These are phyloP conservation scores for Xylaria sp. DNA, from an alignment of 2,329 filamentous ascomycete species.

Conservation along the genomic window DNA sequence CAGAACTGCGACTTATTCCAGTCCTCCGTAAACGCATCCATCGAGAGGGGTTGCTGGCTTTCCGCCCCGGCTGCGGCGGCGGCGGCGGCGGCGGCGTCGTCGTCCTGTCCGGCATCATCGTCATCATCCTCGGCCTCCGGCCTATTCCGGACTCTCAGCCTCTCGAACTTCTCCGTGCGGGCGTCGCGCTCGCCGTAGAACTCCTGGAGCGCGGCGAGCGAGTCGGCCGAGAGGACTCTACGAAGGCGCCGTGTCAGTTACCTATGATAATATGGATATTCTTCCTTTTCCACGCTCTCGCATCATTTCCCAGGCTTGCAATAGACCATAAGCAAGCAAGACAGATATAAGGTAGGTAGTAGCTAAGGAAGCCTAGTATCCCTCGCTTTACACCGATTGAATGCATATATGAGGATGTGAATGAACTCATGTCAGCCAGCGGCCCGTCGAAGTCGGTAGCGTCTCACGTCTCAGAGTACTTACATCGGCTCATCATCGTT, in stretches of 20 bases:
- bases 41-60: constrained; percentile 47
- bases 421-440: no score
- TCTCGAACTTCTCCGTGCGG: constrained; percentile 67
- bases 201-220: constrained; percentile 69
- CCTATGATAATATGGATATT: neutral
- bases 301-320: neutral
- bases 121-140: constrained; percentile 59
- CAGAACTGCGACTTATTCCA: constrained; percentile 87
- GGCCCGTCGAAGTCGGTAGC: no score
- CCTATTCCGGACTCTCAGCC: constrained; percentile 65
- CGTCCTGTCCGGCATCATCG: constrained; percentile 33
- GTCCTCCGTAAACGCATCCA: constrained; percentile 76
- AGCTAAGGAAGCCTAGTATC: no score
- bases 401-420: no score
- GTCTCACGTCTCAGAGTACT: constrained; percentile 23
- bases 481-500: constrained; percentile 56
- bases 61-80: constrained; percentile 1
- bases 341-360: no score
- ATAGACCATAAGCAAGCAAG: no score
- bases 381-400: no score
- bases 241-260: neutral
- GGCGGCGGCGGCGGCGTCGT: constrained; percentile 21
- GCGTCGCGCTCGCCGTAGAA: constrained; percentile 76
- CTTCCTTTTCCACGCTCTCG: neutral
- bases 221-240: constrained; percentile 66